Evolutionary conservation across 441 rosid genomes (phyloP), one percentile per base, ranked within the genome.

Genomic region (Croton laevigatus): DNA sequence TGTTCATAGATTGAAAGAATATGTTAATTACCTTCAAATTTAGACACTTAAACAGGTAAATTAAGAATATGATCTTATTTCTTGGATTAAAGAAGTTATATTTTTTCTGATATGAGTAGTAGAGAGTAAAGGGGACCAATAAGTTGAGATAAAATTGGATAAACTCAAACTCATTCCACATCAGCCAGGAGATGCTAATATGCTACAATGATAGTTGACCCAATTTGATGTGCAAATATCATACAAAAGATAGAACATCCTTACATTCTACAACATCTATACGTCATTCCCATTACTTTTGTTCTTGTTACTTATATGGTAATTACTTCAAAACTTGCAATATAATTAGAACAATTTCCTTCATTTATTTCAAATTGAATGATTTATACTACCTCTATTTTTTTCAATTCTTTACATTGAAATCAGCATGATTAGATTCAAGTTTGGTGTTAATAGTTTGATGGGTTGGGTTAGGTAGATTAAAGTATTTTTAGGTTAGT

Each of bases 151-250:
- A 53, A 63, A 53, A 66, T 46, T 58, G 82, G 88, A 86, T 82
- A 84, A 73, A 73, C 81, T 57, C 84, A 59, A 81, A 72, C 81
- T 22, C 53, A 54, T 70, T 73, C 78, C 86, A 69, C 81, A 53
- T 76, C 81, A 73, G 67, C 82, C 22, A 52, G 48, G 32, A 72
- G 62, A 77, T 70, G 62, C 67, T 61, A 34, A 72, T 59, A 77
- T 70, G 62, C 67, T 61, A 34, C 61, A 14, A 53, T 16, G 54
- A 45, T 54, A 54, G 46, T 45, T 62, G 34, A 49, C 19, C 4
- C 34, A 52, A 52, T 23, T 8, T 53, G 54, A 42, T 48, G 37
- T 46, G 27, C 51, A 63, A 48, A 10, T 36, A 1, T 46, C 55
- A 44, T 17, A 27, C 32, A 27, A 27, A 27, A 27, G 32, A 27